Conservation (phyloP, 495 filamentous ascomycete genomes). For the Alectoria sarmentosa region DNA sequence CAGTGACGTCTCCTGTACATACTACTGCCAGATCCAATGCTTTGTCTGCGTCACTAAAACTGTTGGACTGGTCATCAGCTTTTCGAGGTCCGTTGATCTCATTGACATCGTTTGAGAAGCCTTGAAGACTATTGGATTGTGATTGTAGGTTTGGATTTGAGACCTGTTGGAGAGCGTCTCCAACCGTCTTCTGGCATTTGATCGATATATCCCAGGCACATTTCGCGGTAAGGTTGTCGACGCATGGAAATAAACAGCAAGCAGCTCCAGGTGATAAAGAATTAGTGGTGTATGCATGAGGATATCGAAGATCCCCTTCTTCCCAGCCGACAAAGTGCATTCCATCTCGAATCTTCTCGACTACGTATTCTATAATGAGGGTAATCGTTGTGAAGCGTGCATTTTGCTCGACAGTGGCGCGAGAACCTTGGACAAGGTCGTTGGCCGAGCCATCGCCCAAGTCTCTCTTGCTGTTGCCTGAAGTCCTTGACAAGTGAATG, state of each 20-base stretch:
- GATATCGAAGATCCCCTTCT: conserved; percentile 70
- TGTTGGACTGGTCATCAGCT: conserved; percentile 4
- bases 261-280: conserved; percentile 68
- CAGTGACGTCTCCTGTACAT: conserved; percentile 78
- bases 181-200: conserved; percentile 74
- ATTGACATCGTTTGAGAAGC: conserved; percentile 10
- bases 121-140: background rate
- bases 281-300: conserved; percentile 85
- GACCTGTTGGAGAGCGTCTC: conserved; percentile 60
- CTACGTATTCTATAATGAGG: conserved; percentile 64
- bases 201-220: conserved; percentile 85
- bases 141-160: conserved; percentile 2
- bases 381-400: conserved; percentile 50
- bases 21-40: conserved; percentile 80
- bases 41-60: conserved; percentile 68
- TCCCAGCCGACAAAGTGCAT: conserved; percentile 84
- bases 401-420: conserved; percentile 32
- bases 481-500: conserved; percentile 26
- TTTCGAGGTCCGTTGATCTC: conserved; percentile 11
- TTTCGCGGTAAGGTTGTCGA: conserved; percentile 72
- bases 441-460: conserved; percentile 31
- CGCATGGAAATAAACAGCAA: conserved; percentile 82
- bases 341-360: conserved; percentile 71
- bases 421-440: conserved; percentile 27
- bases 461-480: conserved; percentile 20